phyloP scores from a whole-genome alignment of 148 eudicot species.

The Rheum nobile region DNA sequence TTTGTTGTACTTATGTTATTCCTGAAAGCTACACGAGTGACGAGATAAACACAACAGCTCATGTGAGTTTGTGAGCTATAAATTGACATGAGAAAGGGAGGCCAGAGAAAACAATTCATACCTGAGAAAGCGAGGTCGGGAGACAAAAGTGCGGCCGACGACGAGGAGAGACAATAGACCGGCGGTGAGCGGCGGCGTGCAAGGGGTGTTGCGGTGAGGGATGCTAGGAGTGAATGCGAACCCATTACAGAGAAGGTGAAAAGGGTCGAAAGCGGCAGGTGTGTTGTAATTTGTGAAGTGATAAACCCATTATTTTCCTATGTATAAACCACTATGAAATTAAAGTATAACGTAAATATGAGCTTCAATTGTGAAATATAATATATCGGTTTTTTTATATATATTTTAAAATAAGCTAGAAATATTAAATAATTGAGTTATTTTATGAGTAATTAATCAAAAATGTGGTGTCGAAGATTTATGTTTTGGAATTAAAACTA shows the following conservation, averaged over 20 bases:
- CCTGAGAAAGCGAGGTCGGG: background rate
- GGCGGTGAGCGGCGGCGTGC: background rate
- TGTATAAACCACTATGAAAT: too few species aligned
- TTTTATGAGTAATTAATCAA: too few species aligned
- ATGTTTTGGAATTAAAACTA: too few species aligned
- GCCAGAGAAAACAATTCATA: background rate
- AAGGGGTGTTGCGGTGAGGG: background rate
- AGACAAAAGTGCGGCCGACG: background rate
- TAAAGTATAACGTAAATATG: too few species aligned
- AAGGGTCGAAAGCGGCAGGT: too few species aligned
- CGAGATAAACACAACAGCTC: background rate
- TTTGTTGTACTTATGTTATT: background rate
- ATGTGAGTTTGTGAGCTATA: background rate
- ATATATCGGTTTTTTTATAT: too few species aligned
- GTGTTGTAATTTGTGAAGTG: background rate
- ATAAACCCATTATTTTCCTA: too few species aligned
- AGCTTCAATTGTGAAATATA: too few species aligned
- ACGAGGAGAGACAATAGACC: background rate
- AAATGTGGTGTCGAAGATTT: too few species aligned
- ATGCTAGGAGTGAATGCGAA: background rate
- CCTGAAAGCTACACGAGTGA: background rate
- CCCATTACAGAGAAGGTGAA: too few species aligned
- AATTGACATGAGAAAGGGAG: background rate
- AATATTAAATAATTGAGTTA: too few species aligned
- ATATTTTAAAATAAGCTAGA: too few species aligned